Percentiles rank a stretch among this genome's conserved stretches.
phyloP scores from a whole-genome alignment of 2,329 filamentous ascomycete species.

The Xylariaceae sp. region DNA sequence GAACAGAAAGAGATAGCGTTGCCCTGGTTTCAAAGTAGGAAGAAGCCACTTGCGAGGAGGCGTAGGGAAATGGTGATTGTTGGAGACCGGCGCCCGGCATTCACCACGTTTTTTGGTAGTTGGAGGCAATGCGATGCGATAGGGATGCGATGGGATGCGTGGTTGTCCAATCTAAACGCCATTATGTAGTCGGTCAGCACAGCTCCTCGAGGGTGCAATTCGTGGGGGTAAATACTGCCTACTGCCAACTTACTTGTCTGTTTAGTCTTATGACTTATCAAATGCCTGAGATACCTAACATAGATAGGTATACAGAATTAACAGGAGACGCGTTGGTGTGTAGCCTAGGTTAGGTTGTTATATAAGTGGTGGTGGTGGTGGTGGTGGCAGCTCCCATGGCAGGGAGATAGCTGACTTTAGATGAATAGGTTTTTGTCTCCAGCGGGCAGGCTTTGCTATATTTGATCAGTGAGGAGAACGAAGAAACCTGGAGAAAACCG shows the following conservation, averaged over 20 bases:
- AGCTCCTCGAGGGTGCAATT: neutral
- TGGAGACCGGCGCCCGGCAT: neutral
- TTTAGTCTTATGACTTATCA: neutral
- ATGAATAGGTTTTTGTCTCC: no score
- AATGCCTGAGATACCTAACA: neutral
- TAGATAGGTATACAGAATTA: neutral
- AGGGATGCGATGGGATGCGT: constrained; percentile 11
- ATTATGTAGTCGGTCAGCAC: constrained; percentile 13
- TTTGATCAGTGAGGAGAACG: constrained; percentile 1
- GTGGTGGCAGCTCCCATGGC: no score
- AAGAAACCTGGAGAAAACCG: constrained; percentile 7
- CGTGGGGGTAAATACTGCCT: neutral
- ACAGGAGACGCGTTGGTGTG: no score
- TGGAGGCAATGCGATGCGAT: constrained; percentile 6
- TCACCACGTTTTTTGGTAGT: neutral
- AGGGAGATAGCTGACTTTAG: no score
- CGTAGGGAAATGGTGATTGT: neutral
- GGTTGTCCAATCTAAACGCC: constrained; percentile 6
- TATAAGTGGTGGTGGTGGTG: no score
- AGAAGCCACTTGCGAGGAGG: neutral
- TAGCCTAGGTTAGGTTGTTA: no score
- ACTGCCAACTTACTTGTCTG: constrained; percentile 1
- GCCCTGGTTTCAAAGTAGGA: neutral
- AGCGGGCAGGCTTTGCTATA: neutral
- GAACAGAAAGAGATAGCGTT: neutral